phyloP scores from a whole-genome alignment of 179 eudicot species.

The Beta macrorhiza region DNA sequence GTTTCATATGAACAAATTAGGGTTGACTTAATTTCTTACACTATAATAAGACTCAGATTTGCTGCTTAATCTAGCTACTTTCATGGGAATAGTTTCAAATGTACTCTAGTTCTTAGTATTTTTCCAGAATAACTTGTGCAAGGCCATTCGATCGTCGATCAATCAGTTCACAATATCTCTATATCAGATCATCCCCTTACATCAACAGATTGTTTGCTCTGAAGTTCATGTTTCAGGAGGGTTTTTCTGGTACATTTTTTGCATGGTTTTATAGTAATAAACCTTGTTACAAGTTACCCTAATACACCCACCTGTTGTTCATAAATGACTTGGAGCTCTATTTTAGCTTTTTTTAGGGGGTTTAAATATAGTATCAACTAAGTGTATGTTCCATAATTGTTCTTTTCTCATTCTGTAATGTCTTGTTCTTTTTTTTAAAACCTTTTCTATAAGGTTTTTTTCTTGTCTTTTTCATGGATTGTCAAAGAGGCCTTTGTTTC shows the following conservation, averaged over 20 bases:
- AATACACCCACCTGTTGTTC: constrained; percentile 47
- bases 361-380: neutral
- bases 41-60: neutral
- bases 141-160: neutral
- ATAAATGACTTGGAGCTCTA: constrained; percentile 39
- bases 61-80: neutral
- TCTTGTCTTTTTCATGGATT: neutral
- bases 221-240: constrained; percentile 55
- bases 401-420: too few relatives aligned
- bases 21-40: neutral
- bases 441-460: too few relatives aligned
- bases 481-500: neutral
- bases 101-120: neutral
- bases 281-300: constrained; percentile 34
- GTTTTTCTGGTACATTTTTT: constrained; percentile 38
- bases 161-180: neutral
- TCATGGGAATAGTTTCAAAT: neutral
- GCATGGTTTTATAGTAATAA: constrained; percentile 36
- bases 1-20: constrained; percentile 29
- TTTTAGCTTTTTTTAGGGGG: constrained; percentile 25
- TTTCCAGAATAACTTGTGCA: neutral
- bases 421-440: neutral
- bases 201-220: constrained; percentile 35
- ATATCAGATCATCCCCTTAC: neutral
- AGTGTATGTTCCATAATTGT: too few relatives aligned